These are phyloP conservation scores for Acorus gramineus DNA, from an alignment of 106 monocot species.

Conservation along the genomic window DNA sequence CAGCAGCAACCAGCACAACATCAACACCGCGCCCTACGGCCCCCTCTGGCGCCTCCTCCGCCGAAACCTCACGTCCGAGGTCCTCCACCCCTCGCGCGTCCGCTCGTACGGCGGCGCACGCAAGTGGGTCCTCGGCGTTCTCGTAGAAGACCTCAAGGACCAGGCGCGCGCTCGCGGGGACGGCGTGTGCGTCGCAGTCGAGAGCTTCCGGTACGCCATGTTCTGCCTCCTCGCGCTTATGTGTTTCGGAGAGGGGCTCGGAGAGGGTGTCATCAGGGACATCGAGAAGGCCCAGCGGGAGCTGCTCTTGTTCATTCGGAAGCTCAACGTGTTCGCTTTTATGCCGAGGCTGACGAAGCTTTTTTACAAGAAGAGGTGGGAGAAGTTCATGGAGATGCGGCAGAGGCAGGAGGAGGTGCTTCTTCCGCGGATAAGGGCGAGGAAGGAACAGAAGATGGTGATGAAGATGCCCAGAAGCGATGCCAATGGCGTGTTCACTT, in stretches of 20 bases:
- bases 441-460: not conserved
- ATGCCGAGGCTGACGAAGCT: constrained; percentile 20
- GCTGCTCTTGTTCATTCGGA: not conserved
- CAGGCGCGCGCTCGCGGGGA: not conserved
- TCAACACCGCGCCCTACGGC: constrained; percentile 35
- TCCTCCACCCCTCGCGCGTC: constrained; percentile 29
- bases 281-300: constrained; percentile 18
- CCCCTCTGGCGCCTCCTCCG: constrained; percentile 41
- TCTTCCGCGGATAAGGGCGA: constrained; percentile 22
- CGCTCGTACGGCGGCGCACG: constrained; percentile 16
- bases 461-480: too few species aligned
- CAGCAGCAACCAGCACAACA: constrained; percentile 6
- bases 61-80: constrained; percentile 29
- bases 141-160: constrained; percentile 9
- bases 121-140: constrained; percentile 21
- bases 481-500: constrained; percentile 17
- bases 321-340: constrained; percentile 22
- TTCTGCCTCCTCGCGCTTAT: constrained; percentile 40
- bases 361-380: constrained; percentile 25
- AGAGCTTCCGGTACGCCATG: constrained; percentile 41
- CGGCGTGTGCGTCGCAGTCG: constrained; percentile 10
- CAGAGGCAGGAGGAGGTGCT: constrained; percentile 9
- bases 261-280: not conserved
- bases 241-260: constrained; percentile 38
- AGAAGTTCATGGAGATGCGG: not conserved